Conservation (phyloP, 768 basidiomycete genomes). For the Naganishia friedmannii region DNA sequence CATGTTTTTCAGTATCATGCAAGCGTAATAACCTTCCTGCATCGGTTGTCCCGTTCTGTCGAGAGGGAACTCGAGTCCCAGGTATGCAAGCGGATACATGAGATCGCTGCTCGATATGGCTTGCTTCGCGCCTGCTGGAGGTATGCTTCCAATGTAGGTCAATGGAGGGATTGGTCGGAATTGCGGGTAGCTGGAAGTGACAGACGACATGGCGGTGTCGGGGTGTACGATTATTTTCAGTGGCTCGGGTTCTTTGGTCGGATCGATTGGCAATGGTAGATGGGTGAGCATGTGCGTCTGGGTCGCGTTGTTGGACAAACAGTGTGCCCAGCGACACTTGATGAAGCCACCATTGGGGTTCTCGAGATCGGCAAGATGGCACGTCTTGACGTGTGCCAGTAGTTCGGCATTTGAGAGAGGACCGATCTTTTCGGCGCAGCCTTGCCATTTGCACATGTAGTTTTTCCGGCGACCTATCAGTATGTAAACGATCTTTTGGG, state of each 20-base stretch:
- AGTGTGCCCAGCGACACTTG: slow-evolving; percentile 71
- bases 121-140: slow-evolving; percentile 26
- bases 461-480: slow-evolving; percentile 22
- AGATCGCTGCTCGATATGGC: not conserved
- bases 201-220: slow-evolving; percentile 25
- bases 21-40: slow-evolving; percentile 61
- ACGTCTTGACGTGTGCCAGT: slow-evolving; percentile 57
- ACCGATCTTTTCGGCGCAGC: slow-evolving; percentile 23
- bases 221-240: slow-evolving; percentile 34
- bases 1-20: slow-evolving; percentile 77
- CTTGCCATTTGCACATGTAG: slow-evolving; percentile 33
- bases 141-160: slow-evolving; percentile 60
- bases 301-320: slow-evolving; percentile 58
- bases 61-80: slow-evolving; percentile 33
- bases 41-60: slow-evolving; percentile 59
- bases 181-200: slow-evolving; percentile 55
- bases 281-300: slow-evolving; percentile 61
- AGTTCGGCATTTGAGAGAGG: slow-evolving; percentile 31
- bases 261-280: slow-evolving; percentile 60
- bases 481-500: not conserved
- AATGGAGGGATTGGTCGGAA: slow-evolving; percentile 68
- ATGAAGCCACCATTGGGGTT: slow-evolving; percentile 54
- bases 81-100: slow-evolving; percentile 51
- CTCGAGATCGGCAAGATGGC: slow-evolving; percentile 56
- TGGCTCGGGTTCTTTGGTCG: slow-evolving; percentile 16